These are phyloP conservation scores for Pseudognaphalium luteoalbum DNA, from an alignment of 129 eudicot genomes.

Conservation along the genomic window DNA sequence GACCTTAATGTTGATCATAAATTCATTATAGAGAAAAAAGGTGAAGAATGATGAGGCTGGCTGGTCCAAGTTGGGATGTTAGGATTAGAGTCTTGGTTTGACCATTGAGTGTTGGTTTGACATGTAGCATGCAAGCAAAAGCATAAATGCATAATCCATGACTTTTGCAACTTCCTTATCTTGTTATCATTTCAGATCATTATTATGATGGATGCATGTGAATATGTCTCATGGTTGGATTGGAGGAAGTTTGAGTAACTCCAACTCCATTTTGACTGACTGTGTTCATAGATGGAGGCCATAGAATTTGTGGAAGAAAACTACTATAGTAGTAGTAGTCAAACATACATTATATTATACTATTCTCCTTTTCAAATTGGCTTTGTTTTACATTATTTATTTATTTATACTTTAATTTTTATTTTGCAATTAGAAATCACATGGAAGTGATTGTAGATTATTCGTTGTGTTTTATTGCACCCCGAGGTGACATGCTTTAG, in stretches of 20 bases:
- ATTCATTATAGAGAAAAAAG: not conserved
- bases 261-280: not conserved
- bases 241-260: slow-evolving; percentile 19
- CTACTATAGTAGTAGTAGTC: not conserved
- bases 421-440: too few species aligned
- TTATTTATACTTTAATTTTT: too few species aligned
- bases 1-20: not conserved
- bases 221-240: not conserved
- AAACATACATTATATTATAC: not conserved
- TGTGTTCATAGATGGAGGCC: slow-evolving; percentile 22
- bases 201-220: not conserved
- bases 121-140: slow-evolving; percentile 2
- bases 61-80: slow-evolving; percentile 29
- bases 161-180: slow-evolving; percentile 14
- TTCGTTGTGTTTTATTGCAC: too few species aligned
- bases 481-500: not conserved
- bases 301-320: slow-evolving; percentile 24
- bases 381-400: not conserved
- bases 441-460: too few species aligned
- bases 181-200: slow-evolving; percentile 9
- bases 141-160: not conserved
- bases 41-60: slow-evolving; percentile 13
- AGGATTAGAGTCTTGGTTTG: slow-evolving; percentile 5
- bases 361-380: not conserved
- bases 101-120: slow-evolving; percentile 27